Percentiles rank a stretch among this genome's conserved stretches.
These are phyloP conservation scores for Penicillium goetzii DNA, from an alignment of 495 filamentous ascomycete species.

Conservation along the genomic window DNA sequence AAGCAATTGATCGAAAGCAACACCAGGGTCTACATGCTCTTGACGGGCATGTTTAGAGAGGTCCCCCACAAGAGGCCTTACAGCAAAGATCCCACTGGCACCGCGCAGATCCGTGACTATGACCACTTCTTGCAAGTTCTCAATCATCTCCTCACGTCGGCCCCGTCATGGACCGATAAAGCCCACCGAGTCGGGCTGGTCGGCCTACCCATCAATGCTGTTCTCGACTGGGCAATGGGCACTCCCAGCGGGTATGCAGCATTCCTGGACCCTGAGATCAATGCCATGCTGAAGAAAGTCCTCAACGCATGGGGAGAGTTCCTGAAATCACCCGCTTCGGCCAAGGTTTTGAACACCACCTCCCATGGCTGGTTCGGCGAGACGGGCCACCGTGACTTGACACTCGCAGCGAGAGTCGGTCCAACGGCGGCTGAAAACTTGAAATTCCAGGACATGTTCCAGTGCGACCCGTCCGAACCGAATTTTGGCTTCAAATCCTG, in stretches of 20 bases:
- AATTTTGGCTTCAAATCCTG: slow-evolving; percentile 67
- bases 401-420: slow-evolving; percentile 53
- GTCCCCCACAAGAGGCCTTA: slow-evolving; percentile 61
- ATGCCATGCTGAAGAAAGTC: slow-evolving; percentile 67
- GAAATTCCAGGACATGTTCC: slow-evolving; percentile 61
- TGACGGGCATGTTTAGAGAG: slow-evolving; percentile 65
- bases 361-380: slow-evolving; percentile 65
- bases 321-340: slow-evolving; percentile 59
- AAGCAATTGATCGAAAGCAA: slow-evolving; percentile 51
- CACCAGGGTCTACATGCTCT: slow-evolving; percentile 42
- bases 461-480: slow-evolving; percentile 28
- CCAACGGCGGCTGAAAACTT: slow-evolving; percentile 38
- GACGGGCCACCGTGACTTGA: slow-evolving; percentile 32
- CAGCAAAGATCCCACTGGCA: slow-evolving; percentile 61
- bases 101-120: slow-evolving; percentile 64
- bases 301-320: slow-evolving; percentile 70
- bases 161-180: slow-evolving; percentile 62
- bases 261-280: slow-evolving; percentile 70
- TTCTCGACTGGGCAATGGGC: slow-evolving; percentile 76
- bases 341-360: slow-evolving; percentile 55
- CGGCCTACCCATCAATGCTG: slow-evolving; percentile 67
- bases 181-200: slow-evolving; percentile 61
- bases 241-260: slow-evolving; percentile 67
- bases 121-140: slow-evolving; percentile 66
- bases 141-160: slow-evolving; percentile 64